phyloP scores from a whole-genome alignment of 1,284 basidiomycete species.

The Irpex sp. region DNA sequence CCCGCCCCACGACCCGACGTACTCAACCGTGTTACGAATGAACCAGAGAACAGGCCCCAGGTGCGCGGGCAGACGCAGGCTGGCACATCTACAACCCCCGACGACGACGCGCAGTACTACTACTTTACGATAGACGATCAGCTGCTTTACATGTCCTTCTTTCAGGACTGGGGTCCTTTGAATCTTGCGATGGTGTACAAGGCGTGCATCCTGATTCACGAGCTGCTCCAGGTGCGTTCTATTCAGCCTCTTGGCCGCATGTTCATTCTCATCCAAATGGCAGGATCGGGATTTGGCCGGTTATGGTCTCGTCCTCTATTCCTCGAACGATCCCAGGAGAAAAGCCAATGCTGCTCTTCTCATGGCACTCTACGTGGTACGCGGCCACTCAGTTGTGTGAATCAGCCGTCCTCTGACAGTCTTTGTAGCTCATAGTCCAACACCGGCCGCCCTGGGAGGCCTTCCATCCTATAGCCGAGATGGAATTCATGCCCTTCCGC shows the following conservation, averaged over 20 bases:
- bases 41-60: conserved; percentile 49
- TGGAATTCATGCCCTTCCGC: conserved; percentile 93
- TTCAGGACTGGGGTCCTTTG: conserved; percentile 92
- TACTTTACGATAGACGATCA: conserved; percentile 91
- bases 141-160: conserved; percentile 91
- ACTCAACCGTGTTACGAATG: conserved; percentile 55
- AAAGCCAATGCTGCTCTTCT: conserved; percentile 95
- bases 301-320: conserved; percentile 85
- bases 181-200: conserved; percentile 93
- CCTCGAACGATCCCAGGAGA: conserved; percentile 76
- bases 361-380: conserved; percentile 86
- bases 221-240: conserved; percentile 72
- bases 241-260: conserved; percentile 18
- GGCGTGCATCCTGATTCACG: conserved; percentile 90
- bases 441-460: conserved; percentile 93
- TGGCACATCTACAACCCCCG: conserved; percentile 58
- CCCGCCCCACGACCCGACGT: conserved; percentile 60
- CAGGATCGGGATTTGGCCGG: conserved; percentile 68
- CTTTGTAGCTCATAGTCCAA: conserved; percentile 84
- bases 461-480: conserved; percentile 85
- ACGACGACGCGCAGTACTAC: conserved; percentile 71
- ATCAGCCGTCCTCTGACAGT: not conserved
- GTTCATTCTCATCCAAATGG: conserved; percentile 9
- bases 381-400: conserved; percentile 25
- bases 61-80: conserved; percentile 55